Percentiles rank a stretch among this genome's conserved stretches.
These are phyloP conservation scores for Exophiala bonariae DNA, from an alignment of 2,329 filamentous ascomycete genomes.

Conservation along the genomic window DNA sequence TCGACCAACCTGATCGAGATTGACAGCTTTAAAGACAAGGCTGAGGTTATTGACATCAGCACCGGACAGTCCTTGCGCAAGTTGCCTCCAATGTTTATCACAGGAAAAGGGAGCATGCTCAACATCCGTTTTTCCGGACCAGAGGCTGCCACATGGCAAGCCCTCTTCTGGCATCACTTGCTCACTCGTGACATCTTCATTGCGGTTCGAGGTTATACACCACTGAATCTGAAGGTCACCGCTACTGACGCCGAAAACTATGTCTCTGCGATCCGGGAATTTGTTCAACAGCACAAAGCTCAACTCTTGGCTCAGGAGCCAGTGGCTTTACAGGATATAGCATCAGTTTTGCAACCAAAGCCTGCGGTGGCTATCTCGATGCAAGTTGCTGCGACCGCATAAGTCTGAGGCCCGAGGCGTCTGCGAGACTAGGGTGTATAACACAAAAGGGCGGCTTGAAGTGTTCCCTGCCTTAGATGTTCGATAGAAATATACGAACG, in stretches of 20 bases:
- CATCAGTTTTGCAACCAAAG: no score
- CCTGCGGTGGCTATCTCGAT: no score
- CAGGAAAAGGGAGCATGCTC: constrained; percentile 32
- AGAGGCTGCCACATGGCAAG: constrained; percentile 14
- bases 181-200: constrained; percentile 26
- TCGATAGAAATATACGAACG: no score
- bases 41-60: neutral
- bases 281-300: constrained; percentile 3
- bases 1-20: constrained; percentile 3
- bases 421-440: no score
- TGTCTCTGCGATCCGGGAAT: constrained; percentile 11
- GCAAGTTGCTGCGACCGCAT: no score
- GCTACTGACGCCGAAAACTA: constrained; percentile 6
- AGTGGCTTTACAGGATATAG: no score
- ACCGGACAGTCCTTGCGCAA: constrained; percentile 4
- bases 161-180: constrained; percentile 29
- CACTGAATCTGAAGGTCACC: constrained; percentile 27
- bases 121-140: constrained; percentile 27
- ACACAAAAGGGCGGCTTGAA: no score
- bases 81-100: constrained; percentile 27
- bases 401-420: no score
- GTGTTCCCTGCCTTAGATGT: no score
- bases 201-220: constrained; percentile 29
- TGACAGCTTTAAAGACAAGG: neutral
- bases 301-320: no score